phyloP scores from a whole-genome alignment of 768 basidiomycete genomes.

The Clavaria fumosa region DNA sequence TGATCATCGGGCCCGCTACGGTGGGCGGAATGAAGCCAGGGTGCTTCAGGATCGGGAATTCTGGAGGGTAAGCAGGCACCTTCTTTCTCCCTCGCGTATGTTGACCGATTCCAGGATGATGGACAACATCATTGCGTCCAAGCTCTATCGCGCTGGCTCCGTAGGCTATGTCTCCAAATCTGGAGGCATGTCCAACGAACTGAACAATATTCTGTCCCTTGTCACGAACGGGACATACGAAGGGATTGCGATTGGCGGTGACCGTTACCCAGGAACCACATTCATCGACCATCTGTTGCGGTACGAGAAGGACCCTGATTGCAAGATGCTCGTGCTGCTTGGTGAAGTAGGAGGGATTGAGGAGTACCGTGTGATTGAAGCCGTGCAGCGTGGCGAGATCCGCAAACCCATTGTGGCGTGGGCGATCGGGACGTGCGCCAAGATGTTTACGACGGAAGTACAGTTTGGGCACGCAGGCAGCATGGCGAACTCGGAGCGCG shows the following conservation, averaged over 20 bases:
- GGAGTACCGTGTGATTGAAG: conserved; percentile 97
- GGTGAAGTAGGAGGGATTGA: conserved; percentile 99
- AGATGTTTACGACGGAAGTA: conserved; percentile 99
- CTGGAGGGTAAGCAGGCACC: conserved; percentile 57
- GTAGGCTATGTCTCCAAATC: conserved; percentile 99
- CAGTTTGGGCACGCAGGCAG: conserved; percentile 98
- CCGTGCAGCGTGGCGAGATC: conserved; percentile 85
- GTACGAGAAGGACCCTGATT: conserved; percentile 92
- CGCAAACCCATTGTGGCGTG: conserved; percentile 99
- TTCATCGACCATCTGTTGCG: conserved; percentile 98
- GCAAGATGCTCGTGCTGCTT: conserved; percentile 98
- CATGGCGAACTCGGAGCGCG: conserved; percentile 94
- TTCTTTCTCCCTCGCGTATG: background rate
- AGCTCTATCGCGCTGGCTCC: conserved; percentile 94
- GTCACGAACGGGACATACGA: conserved; percentile 97
- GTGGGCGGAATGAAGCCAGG: conserved; percentile 99
- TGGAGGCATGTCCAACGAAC: conserved; percentile 99
- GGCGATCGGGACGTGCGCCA: conserved; percentile 99
- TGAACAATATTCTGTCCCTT: conserved; percentile 98
- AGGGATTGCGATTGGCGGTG: conserved; percentile 99
- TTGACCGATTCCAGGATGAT: conserved; percentile 56
- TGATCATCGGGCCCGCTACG: conserved; percentile 91
- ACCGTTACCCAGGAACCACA: conserved; percentile 95
- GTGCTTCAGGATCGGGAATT: conserved; percentile 99
- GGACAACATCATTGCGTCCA: conserved; percentile 99